A percentile compares a stretch with the other conserved stretches of the same genome.
Conservation (phyloP, 192 early-diverging fungal species). For the Diversispora eburnea region DNA sequence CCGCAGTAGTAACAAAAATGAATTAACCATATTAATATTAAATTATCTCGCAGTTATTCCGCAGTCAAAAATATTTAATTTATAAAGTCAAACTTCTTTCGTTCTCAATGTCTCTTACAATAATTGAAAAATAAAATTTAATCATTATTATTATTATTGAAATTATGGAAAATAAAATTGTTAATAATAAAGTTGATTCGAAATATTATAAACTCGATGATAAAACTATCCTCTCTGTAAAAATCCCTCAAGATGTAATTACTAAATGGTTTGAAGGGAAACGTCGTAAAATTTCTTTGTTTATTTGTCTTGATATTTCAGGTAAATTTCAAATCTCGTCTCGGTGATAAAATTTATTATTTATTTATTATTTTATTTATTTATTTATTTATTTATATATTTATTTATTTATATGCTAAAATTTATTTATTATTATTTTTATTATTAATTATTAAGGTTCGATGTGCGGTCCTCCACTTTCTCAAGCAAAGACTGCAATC, state of each 20-base stretch:
- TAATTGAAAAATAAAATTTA: too few relatives aligned
- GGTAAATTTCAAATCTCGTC: background rate
- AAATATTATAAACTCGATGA: background rate
- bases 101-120: too few relatives aligned
- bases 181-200: too few relatives aligned
- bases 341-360: background rate
- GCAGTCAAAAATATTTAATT: too few relatives aligned
- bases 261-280: slow-evolving; percentile 18
- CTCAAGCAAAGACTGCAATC: slow-evolving; percentile 38
- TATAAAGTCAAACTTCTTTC: too few relatives aligned
- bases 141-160: too few relatives aligned
- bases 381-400: background rate
- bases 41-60: too few relatives aligned
- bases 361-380: background rate
- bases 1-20: too few relatives aligned
- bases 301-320: slow-evolving; percentile 25
- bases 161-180: too few relatives aligned
- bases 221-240: background rate
- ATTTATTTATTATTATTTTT: background rate
- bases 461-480: slow-evolving; percentile 38
- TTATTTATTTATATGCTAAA: background rate
- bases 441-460: slow-evolving; percentile 26
- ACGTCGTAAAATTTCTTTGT: slow-evolving; percentile 1
- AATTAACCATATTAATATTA: too few relatives aligned
- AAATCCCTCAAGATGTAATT: slow-evolving; percentile 9